phyloP scores from a whole-genome alignment of 1,139 yeast species.

The Hyphopichia pseudoburtonii region DNA sequence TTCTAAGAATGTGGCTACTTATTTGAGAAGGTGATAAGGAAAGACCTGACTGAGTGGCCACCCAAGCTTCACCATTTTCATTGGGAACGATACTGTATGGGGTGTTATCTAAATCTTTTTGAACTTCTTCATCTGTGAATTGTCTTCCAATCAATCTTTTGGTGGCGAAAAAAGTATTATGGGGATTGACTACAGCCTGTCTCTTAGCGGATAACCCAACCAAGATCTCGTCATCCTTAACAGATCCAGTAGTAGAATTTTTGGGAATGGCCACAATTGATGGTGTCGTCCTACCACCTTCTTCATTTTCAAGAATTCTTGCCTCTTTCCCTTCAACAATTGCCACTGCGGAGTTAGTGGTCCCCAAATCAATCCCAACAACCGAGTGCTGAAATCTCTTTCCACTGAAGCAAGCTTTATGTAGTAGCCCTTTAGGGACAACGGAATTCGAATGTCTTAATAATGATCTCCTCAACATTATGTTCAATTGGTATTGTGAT shows the following conservation, averaged over 20 bases:
- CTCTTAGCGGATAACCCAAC: slow-evolving; percentile 69
- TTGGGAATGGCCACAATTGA: slow-evolving; percentile 60
- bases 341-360: slow-evolving; percentile 83
- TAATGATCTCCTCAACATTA: neutral
- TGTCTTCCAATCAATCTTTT: slow-evolving; percentile 72
- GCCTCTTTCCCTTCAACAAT: slow-evolving; percentile 53
- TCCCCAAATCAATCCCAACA: slow-evolving; percentile 77
- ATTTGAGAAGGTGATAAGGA: slow-evolving; percentile 57
- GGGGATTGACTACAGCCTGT: slow-evolving; percentile 64
- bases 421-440: too few species aligned
- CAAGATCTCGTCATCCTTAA: slow-evolving; percentile 33
- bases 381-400: slow-evolving; percentile 34
- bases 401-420: too few species aligned
- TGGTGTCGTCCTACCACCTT: slow-evolving; percentile 72
- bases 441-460: neutral
- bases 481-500: too few species aligned
- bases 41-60: slow-evolving; percentile 38
- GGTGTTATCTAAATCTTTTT: slow-evolving; percentile 52
- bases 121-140: slow-evolving; percentile 63
- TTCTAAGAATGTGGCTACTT: slow-evolving; percentile 49
- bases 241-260: slow-evolving; percentile 19
- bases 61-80: slow-evolving; percentile 64
- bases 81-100: slow-evolving; percentile 58
- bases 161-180: slow-evolving; percentile 72
- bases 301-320: slow-evolving; percentile 62